Conservation (phyloP, 2,329 filamentous ascomycete species). For the Cadophora sp. region DNA sequence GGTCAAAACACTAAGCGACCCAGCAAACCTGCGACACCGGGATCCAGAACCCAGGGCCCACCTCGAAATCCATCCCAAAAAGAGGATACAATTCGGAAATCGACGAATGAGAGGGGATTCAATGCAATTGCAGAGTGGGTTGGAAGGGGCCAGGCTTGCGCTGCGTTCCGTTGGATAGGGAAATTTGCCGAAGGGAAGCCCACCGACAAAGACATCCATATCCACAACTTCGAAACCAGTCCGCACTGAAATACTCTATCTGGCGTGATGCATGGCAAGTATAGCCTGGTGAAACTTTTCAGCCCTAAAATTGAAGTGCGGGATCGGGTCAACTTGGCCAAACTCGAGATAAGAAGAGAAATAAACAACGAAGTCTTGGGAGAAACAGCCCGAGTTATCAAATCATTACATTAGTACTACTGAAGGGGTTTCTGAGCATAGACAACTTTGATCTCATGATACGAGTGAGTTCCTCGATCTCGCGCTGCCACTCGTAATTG, state of each 20-base stretch:
- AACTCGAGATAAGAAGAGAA: not conserved
- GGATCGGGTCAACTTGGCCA: not conserved
- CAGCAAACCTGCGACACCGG: not conserved
- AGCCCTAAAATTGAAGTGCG: not conserved
- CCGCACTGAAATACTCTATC: not conserved
- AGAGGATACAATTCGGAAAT: too few species aligned
- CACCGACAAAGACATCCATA: constrained; percentile 4
- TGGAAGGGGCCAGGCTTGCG: too few species aligned
- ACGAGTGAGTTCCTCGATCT: constrained; percentile 35
- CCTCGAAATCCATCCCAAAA: too few species aligned
- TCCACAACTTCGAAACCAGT: not conserved
- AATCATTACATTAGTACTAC: constrained; percentile 16
- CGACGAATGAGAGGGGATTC: too few species aligned
- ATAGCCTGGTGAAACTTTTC: constrained; percentile 7
- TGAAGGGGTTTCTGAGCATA: constrained; percentile 35
- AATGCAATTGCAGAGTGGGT: too few species aligned
- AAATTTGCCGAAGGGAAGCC: not conserved
- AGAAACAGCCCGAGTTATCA: not conserved
- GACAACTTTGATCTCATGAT: constrained; percentile 36
- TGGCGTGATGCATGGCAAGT: not conserved
- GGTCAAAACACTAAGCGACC: not conserved
- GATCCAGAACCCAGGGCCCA: too few species aligned
- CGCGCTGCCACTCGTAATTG: constrained; percentile 31
- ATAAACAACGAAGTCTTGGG: not conserved
- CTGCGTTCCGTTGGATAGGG: too few species aligned